Base-by-base conservation (phyloP, 2,329 filamentous ascomycete species). In the Chaetothyriales sp. region DNA sequence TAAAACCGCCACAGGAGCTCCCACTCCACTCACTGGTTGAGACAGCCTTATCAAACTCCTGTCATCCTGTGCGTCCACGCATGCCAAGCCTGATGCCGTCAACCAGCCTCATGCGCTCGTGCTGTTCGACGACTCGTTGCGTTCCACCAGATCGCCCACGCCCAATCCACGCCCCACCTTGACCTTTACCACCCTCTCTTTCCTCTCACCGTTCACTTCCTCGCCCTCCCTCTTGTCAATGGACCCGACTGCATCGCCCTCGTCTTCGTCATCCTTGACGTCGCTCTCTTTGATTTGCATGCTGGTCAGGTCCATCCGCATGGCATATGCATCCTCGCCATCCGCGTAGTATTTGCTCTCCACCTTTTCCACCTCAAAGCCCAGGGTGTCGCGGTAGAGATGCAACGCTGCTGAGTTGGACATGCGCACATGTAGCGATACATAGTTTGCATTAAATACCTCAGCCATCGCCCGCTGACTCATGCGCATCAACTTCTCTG, bases 401-500 rank as follows among this genome's bases (percentile, higher is more conserved):
- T 85, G 86, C 55, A 95, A 79, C 22, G 92, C 92, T 5, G 92
- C 92, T 55, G 79, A 78, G 74, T 98, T 98, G 68, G 85, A 92
- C 49, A 95, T 80, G 63, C 92, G 89, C 57, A 98, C 92, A 73
- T 98, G 92, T 32, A 98, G 79, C 32, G 86, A 93, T 63, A 98
- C 90, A 72, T 95, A 96, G 65, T 84, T 79, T 1, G 89, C 92
- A 62, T 80, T 78, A 65, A 90, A 95, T 32, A 86, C 89, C 69
- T 98, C 92, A 53, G 89, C 88, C 92, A 98, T 98, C 61, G 92
- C 92, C 61, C 86, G 78, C 72, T 95, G 90, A 62, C 84, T 88
- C 74, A 96, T 92, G 48, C 89, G 76, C 92, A 98, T 98, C 60
- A 98, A 73, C 73, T 95, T 93, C 76, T 98, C 92, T 6, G 92